Conservation (phyloP, 2,329 filamentous ascomycete genomes). For the Penicillium janthinellum region DNA sequence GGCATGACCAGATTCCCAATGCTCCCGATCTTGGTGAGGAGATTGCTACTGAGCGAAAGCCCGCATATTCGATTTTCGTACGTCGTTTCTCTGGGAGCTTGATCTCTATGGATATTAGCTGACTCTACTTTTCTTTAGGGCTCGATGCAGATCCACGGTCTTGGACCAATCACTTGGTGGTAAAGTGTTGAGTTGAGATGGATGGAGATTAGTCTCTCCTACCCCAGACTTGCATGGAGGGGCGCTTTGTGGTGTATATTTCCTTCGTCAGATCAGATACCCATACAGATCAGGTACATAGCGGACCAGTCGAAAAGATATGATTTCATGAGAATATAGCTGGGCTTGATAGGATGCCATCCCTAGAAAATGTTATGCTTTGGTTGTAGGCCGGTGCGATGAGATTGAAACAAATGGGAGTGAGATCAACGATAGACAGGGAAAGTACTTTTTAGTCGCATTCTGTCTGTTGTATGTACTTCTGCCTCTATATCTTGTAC, state of each 20-base stretch:
- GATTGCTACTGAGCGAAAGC: constrained; percentile 59
- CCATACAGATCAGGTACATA: constrained; percentile 20
- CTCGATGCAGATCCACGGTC: constrained; percentile 50
- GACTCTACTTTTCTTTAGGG: constrained; percentile 32
- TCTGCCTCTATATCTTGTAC: background rate
- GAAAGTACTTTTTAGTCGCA: background rate
- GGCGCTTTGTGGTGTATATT: constrained; percentile 10
- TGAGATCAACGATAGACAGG: background rate
- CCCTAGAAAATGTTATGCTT: background rate
- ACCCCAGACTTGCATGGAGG: background rate
- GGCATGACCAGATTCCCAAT: constrained; percentile 82
- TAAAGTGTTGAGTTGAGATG: constrained; percentile 21
- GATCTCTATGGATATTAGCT: constrained; percentile 4
- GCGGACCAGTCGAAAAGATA: constrained; percentile 12
- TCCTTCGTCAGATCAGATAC: constrained; percentile 28
- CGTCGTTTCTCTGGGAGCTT: background rate
- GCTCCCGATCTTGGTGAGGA: constrained; percentile 67
- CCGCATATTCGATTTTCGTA: constrained; percentile 54
- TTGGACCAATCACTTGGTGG: constrained; percentile 52
- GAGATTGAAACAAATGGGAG: background rate
- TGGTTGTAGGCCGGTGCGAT: background rate
- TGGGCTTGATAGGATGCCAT: constrained; percentile 1
- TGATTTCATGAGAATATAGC: background rate
- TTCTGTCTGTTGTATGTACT: background rate
- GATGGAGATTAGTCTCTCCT: background rate